Evolutionary conservation across 805 yeast species (phyloP).

Genomic region (Ogataea naganishii): DNA sequence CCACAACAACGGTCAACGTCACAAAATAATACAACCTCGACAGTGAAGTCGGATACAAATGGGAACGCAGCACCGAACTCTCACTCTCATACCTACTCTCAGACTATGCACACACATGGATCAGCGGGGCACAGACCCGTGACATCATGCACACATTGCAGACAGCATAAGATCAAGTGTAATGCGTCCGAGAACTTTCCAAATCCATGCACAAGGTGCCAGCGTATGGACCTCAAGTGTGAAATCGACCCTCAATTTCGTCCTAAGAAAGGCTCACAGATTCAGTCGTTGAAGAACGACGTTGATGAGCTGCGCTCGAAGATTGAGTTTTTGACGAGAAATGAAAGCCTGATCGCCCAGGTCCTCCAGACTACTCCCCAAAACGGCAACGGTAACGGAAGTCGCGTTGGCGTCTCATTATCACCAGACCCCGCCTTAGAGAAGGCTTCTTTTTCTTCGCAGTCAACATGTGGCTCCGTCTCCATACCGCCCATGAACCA

Average conservation of each 20-base stretch:
- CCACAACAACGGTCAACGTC: no score
- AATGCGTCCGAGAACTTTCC: constrained; percentile 84
- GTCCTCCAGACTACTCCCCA: constrained; percentile 36
- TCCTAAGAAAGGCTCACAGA: constrained; percentile 88
- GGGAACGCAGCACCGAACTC: no score
- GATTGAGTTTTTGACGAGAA: constrained; percentile 56
- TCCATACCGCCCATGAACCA: no score
- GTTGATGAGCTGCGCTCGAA: constrained; percentile 72
- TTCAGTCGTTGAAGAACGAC: constrained; percentile 75
- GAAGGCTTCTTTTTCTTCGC: no score
- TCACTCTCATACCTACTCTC: no score
- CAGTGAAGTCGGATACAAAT: no score
- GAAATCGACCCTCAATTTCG: constrained; percentile 87
- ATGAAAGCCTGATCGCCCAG: constrained; percentile 60
- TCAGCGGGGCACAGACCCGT: constrained; percentile 72
- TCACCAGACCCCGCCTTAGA: no score
- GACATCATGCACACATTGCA: constrained; percentile 87
- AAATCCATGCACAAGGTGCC: constrained; percentile 74
- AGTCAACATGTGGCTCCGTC: no score
- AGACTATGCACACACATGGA: no score
- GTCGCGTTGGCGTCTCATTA: no score
- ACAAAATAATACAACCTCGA: no score
- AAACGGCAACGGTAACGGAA: background rate
- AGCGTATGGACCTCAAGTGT: constrained; percentile 69
- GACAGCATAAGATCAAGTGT: constrained; percentile 91